Conservation (phyloP, 2,329 filamentous ascomycete genomes). For the Didymella sp. region DNA sequence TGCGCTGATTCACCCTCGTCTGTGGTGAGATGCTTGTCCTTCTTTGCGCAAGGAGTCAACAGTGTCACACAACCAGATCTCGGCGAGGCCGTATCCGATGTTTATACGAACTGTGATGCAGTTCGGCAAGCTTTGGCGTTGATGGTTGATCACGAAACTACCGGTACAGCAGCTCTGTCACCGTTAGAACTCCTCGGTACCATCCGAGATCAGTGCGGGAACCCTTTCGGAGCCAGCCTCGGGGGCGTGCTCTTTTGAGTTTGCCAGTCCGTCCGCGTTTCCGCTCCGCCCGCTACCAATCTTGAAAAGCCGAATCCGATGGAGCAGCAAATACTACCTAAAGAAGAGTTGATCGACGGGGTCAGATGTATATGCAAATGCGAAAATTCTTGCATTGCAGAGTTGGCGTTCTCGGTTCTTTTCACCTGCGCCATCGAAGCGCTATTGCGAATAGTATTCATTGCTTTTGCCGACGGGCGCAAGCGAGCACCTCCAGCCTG, state of each 20-base stretch:
- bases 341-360: neutral
- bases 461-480: constrained; percentile 40
- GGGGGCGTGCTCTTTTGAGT: constrained; percentile 44
- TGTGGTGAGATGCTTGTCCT: constrained; percentile 14
- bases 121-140: neutral
- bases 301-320: constrained; percentile 28
- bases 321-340: constrained; percentile 4
- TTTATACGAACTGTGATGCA: neutral
- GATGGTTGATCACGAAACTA: constrained; percentile 6
- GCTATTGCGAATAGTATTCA: constrained; percentile 17
- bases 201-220: constrained; percentile 37
- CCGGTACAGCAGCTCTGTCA: constrained; percentile 8
- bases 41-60: constrained; percentile 5
- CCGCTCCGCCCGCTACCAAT: constrained; percentile 41
- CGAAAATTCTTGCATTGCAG: constrained; percentile 4
- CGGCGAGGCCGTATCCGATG: constrained; percentile 4
- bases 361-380: neutral
- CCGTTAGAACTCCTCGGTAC: constrained; percentile 29
- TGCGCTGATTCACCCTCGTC: constrained; percentile 21
- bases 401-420: neutral
- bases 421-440: constrained; percentile 8
- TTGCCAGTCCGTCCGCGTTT: constrained; percentile 34
- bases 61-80: constrained; percentile 5
- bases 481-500: constrained; percentile 32
- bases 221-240: constrained; percentile 37